These are phyloP conservation scores for Claviceps humidiphila DNA, from an alignment of 2,329 filamentous ascomycete species.

Conservation along the genomic window DNA sequence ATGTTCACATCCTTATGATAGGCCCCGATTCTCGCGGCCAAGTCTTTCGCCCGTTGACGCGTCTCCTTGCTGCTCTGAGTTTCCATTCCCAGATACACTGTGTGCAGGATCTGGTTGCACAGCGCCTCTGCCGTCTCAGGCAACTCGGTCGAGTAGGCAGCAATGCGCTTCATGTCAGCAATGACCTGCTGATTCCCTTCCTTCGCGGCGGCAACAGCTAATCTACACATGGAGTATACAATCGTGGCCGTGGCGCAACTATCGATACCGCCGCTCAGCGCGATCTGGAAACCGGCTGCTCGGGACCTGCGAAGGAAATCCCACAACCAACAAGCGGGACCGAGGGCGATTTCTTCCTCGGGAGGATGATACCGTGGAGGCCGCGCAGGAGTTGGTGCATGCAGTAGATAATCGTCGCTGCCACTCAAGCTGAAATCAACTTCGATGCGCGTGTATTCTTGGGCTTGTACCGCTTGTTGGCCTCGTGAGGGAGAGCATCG, in stretches of 20 bases:
- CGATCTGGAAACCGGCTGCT: slow-evolving; percentile 41
- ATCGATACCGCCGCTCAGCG: slow-evolving; percentile 43
- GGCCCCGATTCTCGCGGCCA: slow-evolving; percentile 49
- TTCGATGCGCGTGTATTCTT: slow-evolving; percentile 10
- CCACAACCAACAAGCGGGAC: slow-evolving; percentile 54
- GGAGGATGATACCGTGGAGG: slow-evolving; percentile 42
- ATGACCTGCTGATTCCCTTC: slow-evolving; percentile 15
- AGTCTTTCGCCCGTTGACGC: slow-evolving; percentile 47
- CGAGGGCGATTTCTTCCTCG: slow-evolving; percentile 54
- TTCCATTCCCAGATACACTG: slow-evolving; percentile 51
- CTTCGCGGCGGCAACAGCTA: slow-evolving; percentile 40
- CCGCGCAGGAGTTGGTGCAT: slow-evolving; percentile 27
- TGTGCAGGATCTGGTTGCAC: slow-evolving; percentile 22
- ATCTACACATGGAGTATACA: slow-evolving; percentile 36
- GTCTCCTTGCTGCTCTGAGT: slow-evolving; percentile 51
- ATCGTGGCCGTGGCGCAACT: slow-evolving; percentile 30
- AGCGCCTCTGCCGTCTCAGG: slow-evolving; percentile 45
- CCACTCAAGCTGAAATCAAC: slow-evolving; percentile 4
- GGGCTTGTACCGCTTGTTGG: slow-evolving; percentile 7
- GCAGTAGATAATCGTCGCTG: slow-evolving; percentile 17
- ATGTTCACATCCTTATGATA: slow-evolving; percentile 66
- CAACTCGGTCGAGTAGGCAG: slow-evolving; percentile 22
- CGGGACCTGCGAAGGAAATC: slow-evolving; percentile 41
- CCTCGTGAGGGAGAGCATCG: slow-evolving; percentile 3
- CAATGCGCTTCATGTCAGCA: slow-evolving; percentile 13